phyloP scores from a whole-genome alignment of 129 eudicot species.

The Flaveria linearis region DNA sequence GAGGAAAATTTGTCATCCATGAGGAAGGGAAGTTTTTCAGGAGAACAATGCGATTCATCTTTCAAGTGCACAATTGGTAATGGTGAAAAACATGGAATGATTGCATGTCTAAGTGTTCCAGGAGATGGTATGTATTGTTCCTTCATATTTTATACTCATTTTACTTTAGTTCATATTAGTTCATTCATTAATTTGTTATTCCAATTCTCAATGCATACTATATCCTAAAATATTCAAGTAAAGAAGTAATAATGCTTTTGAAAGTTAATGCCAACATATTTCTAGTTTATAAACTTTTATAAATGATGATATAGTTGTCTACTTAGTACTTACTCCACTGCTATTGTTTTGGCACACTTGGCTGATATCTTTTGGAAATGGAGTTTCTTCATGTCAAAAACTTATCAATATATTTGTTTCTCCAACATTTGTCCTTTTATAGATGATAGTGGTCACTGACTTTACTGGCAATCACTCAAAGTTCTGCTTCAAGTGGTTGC shows the following conservation, averaged over 20 bases:
- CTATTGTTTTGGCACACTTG: neutral
- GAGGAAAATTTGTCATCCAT: conserved; percentile 30
- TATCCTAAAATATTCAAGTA: neutral
- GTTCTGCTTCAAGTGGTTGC: conserved; percentile 13
- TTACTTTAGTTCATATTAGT: neutral
- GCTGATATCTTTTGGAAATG: conserved; percentile 1
- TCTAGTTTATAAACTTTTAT: neutral
- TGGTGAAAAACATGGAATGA: conserved; percentile 49
- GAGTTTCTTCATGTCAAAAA: conserved; percentile 3
- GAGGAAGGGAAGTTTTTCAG: conserved; percentile 46
- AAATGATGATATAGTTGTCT: neutral
- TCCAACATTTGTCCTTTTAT: neutral
- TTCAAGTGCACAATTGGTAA: conserved; percentile 54
- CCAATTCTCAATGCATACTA: neutral
- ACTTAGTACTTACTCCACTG: neutral
- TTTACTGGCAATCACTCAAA: conserved; percentile 2
- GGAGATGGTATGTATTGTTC: conserved; percentile 66
- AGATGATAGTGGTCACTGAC: neutral
- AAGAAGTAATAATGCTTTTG: conserved; percentile 13
- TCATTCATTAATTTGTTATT: conserved; percentile 11
- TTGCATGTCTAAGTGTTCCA: conserved; percentile 88
- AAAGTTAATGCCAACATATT: neutral
- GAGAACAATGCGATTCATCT: conserved; percentile 73
- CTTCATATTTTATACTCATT: neutral
- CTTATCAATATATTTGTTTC: neutral